phyloP scores from a whole-genome alignment of 768 basidiomycete genomes.

The Collybiopsis luxurians region DNA sequence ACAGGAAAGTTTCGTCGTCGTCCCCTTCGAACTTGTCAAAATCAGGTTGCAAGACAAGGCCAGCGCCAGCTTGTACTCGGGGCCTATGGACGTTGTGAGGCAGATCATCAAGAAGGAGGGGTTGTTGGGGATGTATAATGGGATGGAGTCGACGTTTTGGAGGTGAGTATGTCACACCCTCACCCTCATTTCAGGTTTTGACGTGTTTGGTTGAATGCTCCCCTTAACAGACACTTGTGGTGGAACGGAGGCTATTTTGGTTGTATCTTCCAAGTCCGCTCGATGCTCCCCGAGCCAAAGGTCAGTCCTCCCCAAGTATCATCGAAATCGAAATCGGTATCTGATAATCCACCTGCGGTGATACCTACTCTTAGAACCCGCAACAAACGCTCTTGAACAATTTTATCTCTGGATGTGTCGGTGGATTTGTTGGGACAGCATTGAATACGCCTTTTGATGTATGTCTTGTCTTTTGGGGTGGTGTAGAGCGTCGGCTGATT shows the following conservation, averaged over 20 bases:
- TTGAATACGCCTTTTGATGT: slow-evolving; percentile 84
- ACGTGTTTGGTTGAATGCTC: background rate
- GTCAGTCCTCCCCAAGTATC: slow-evolving; percentile 36
- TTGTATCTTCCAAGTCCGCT: slow-evolving; percentile 82
- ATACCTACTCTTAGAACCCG: slow-evolving; percentile 41
- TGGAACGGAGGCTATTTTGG: slow-evolving; percentile 98
- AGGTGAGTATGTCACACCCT: slow-evolving; percentile 46
- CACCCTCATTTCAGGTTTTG: background rate
- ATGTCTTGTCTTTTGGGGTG: too few species aligned
- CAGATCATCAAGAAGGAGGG: slow-evolving; percentile 79
- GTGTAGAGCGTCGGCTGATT: too few species aligned
- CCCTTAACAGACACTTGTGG: slow-evolving; percentile 61
- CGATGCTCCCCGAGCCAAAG: slow-evolving; percentile 80
- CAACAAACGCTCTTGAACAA: slow-evolving; percentile 83
- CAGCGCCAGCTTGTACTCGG: slow-evolving; percentile 84
- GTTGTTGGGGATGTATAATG: slow-evolving; percentile 81
- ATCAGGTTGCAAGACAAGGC: slow-evolving; percentile 93
- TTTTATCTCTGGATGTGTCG: slow-evolving; percentile 85
- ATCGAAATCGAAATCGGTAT: too few species aligned
- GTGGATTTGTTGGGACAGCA: slow-evolving; percentile 86
- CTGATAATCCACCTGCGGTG: too few species aligned
- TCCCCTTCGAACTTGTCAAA: slow-evolving; percentile 95
- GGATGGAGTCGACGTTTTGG: slow-evolving; percentile 99
- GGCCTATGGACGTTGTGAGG: slow-evolving; percentile 88
- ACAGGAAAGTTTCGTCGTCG: slow-evolving; percentile 88